phyloP scores from a whole-genome alignment of 495 filamentous ascomycete species.

The Hypoxylon crocopeplum region DNA sequence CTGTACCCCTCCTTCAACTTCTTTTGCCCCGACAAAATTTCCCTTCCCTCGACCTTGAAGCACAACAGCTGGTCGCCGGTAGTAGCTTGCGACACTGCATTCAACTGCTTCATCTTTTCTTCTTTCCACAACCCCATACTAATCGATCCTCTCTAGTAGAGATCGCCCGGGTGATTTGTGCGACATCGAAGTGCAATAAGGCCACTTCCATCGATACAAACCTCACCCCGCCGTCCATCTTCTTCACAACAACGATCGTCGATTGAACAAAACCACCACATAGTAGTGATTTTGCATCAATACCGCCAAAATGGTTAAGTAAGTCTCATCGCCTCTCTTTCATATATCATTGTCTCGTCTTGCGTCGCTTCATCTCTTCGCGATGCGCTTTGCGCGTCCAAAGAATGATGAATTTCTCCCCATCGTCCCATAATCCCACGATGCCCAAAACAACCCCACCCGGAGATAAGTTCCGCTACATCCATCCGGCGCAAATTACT shows the following conservation, averaged over 20 bases:
- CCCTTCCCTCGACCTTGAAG: slow-evolving; percentile 33
- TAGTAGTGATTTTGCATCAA: slow-evolving; percentile 57
- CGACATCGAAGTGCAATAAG: slow-evolving; percentile 30
- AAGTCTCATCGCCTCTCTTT: slow-evolving; percentile 53
- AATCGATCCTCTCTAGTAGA: slow-evolving; percentile 30
- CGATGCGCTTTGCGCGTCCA: slow-evolving; percentile 12
- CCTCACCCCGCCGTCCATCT: slow-evolving; percentile 25
- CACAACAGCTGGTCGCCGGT: slow-evolving; percentile 43
- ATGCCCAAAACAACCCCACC: slow-evolving; percentile 44
- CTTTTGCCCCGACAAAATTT: slow-evolving; percentile 34
- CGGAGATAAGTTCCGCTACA: slow-evolving; percentile 52
- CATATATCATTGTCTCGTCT: background rate
- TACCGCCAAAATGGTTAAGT: slow-evolving; percentile 99
- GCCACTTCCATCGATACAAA: slow-evolving; percentile 26
- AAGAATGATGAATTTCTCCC: slow-evolving; percentile 14
- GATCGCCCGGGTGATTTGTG: slow-evolving; percentile 27
- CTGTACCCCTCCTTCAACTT: slow-evolving; percentile 18
- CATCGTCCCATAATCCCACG: background rate
- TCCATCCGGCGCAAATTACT: slow-evolving; percentile 31
- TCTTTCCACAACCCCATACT: slow-evolving; percentile 17
- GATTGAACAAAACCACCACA: slow-evolving; percentile 37
- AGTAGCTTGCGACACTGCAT: slow-evolving; percentile 42
- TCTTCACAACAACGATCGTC: slow-evolving; percentile 15
- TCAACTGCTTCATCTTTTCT: slow-evolving; percentile 18
- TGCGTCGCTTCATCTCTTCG: slow-evolving; percentile 37